phyloP scores from a whole-genome alignment of 176 grass and related monocot genomes.

The Phragmites australis region DNA sequence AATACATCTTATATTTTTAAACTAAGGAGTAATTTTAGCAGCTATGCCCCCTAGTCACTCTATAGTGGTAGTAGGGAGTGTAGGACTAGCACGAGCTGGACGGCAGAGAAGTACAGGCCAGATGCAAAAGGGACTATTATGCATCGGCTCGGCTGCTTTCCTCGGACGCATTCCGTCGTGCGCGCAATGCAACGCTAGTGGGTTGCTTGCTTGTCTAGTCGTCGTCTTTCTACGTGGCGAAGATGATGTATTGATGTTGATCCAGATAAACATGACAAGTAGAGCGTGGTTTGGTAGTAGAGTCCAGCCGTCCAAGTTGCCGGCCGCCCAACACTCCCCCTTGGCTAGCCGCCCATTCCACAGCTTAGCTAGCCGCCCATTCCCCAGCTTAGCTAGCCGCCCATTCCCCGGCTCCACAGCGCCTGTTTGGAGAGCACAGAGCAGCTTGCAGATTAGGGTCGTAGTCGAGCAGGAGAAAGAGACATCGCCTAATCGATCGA shows the following conservation, averaged over 20 bases:
- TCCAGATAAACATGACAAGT: neutral
- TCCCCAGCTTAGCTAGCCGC: neutral
- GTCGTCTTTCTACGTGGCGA: neutral
- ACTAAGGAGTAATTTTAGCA: no score
- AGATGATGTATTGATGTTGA: neutral
- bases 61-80: neutral
- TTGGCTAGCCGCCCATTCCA: neutral
- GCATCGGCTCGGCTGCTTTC: neutral
- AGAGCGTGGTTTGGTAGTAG: neutral
- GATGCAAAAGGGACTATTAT: no score
- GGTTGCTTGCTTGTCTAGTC: neutral
- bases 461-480: neutral
- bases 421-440: neutral
- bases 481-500: neutral
- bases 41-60: neutral
- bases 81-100: no score
- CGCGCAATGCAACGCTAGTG: neutral
- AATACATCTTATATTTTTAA: no score
- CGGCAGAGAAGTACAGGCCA: no score
- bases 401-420: neutral
- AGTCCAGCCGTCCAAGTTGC: constrained; percentile 13
- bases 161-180: neutral
- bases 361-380: neutral
- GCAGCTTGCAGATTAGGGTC: neutral
- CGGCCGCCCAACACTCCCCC: neutral